A percentile compares a stretch with the other conserved stretches of the same genome.
phyloP scores from a whole-genome alignment of 2,329 filamentous ascomycete genomes.

The Fusarium longipes region DNA sequence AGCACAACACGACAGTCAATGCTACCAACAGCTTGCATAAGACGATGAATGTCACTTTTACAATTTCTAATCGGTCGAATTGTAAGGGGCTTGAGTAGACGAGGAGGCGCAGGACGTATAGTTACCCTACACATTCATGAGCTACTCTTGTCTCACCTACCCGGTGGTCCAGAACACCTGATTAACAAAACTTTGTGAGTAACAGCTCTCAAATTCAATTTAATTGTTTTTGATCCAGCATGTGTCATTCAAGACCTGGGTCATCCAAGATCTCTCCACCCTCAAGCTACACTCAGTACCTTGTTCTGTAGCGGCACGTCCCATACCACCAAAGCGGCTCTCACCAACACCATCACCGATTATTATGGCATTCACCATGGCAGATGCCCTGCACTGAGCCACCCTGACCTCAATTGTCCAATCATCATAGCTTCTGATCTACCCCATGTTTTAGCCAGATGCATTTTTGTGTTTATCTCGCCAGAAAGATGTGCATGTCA shows the following conservation, averaged over 20 bases:
- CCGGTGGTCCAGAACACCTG: slow-evolving; percentile 11
- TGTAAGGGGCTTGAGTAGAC: slow-evolving; percentile 23
- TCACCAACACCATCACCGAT: slow-evolving; percentile 10
- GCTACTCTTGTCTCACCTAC: slow-evolving; percentile 8
- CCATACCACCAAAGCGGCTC: slow-evolving; percentile 34
- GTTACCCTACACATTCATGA: slow-evolving; percentile 37
- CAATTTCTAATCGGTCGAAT: slow-evolving; percentile 17
- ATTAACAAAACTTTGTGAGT: neutral
- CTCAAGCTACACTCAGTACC: slow-evolving; percentile 5
- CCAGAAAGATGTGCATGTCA: slow-evolving; percentile 33
- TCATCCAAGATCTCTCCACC: neutral
- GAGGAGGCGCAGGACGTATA: slow-evolving; percentile 5
- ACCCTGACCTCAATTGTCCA: slow-evolving; percentile 36
- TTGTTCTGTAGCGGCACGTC: slow-evolving; percentile 33
- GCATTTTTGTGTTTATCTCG: slow-evolving; percentile 27
- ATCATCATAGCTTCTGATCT: slow-evolving; percentile 23
- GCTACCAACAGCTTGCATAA: slow-evolving; percentile 22
- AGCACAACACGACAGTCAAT: slow-evolving; percentile 19
- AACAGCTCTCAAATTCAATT: neutral
- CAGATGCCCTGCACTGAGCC: slow-evolving; percentile 1
- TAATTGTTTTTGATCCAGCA: neutral
- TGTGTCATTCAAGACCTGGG: neutral
- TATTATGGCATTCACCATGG: slow-evolving; percentile 22
- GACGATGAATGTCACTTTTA: slow-evolving; percentile 19
- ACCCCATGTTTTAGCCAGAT: slow-evolving; percentile 45